Evolutionary conservation across 495 filamentous ascomycete genomes (phyloP).

Genomic region (Chaetomium cochliodes): DNA sequence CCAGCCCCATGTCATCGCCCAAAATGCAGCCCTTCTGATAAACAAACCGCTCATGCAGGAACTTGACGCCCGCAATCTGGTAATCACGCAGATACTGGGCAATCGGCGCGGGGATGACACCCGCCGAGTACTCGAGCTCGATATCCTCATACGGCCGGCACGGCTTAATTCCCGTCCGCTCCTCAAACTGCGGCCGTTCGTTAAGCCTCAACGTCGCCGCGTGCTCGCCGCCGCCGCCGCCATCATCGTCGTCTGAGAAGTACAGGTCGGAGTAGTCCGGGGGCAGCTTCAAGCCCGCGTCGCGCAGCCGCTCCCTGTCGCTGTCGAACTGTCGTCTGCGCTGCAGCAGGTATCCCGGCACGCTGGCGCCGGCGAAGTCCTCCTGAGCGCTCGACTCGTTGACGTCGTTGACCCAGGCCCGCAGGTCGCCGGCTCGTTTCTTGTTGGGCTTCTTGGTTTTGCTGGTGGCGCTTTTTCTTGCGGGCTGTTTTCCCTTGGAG

Average conservation of each 20-base stretch:
- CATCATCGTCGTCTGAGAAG: slow-evolving; percentile 80
- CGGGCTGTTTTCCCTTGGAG: slow-evolving; percentile 24
- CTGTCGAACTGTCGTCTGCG: slow-evolving; percentile 60
- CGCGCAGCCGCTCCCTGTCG: slow-evolving; percentile 56
- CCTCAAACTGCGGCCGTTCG: slow-evolving; percentile 68
- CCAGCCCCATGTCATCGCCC: slow-evolving; percentile 95
- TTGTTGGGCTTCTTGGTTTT: neutral
- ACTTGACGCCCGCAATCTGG: slow-evolving; percentile 80
- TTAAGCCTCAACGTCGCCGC: slow-evolving; percentile 50
- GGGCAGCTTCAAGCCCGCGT: slow-evolving; percentile 71
- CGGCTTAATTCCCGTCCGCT: slow-evolving; percentile 53
- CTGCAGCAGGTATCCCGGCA: slow-evolving; percentile 50
- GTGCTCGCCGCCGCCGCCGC: too few relatives aligned
- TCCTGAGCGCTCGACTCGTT: slow-evolving; percentile 28
- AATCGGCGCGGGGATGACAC: slow-evolving; percentile 83
- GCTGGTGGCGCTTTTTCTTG: neutral
- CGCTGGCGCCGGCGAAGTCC: slow-evolving; percentile 32
- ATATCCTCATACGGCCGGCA: slow-evolving; percentile 72
- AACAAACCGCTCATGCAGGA: slow-evolving; percentile 86
- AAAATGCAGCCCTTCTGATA: slow-evolving; percentile 90
- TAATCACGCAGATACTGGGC: slow-evolving; percentile 93
- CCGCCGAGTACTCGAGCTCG: slow-evolving; percentile 69
- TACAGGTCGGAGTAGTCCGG: slow-evolving; percentile 78
- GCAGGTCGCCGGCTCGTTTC: slow-evolving; percentile 18
- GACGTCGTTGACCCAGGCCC: slow-evolving; percentile 13